Evolutionary conservation across 305 asterid species (phyloP), one percentile per base, ranked within the genome.

Genomic region (Fraxinus baroniana): DNA sequence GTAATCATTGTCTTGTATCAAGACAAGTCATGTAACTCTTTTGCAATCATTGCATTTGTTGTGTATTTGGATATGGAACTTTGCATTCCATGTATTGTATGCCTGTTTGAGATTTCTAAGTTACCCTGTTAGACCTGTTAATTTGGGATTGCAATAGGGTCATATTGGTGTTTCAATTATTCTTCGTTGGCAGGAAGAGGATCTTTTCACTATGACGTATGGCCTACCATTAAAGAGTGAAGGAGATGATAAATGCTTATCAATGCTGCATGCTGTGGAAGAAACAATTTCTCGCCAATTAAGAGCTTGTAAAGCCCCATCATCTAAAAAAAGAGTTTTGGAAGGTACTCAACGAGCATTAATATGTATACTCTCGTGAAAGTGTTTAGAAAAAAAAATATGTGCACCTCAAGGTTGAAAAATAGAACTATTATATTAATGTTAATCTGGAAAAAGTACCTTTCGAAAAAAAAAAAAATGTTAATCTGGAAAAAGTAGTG

Each of bases 171-270:
- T 74, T 41, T 75, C 81, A 24, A 6, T 79, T 39, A 49, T 64
- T 26, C 20, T 5, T 77, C 64, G 3, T 66, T 76, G 75, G 15
- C 92, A 96, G 99, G 99, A 96, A 87, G 98, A 96, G 82, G 99
- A 96, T 90, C 91, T 96, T 78, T 94, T 96, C 83, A 91, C 91
- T 37, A 94, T 94, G 97, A 85, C 98, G 46, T 93, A 94, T 86
- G 98, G 99, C 86, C 94, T 93, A 85, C 93, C 92, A 74, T 81
- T 96, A 85, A 94, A 96, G 87, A 92, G 82, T n/a, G 93, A 96
- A 57, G 98, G 98, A 64, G 99, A 96, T 89, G 99, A 96, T 77
- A 96, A 93, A 88, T 93, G 98, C 90, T 86, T 96, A 84, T 91
- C 99, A 64, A 85, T 94, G 85, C 86, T 96, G 79, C 94, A 96